Percentiles rank a stretch among this genome's conserved stretches.
phyloP scores from a whole-genome alignment of 2,329 filamentous ascomycete genomes.

The Ascochyta rabiei region DNA sequence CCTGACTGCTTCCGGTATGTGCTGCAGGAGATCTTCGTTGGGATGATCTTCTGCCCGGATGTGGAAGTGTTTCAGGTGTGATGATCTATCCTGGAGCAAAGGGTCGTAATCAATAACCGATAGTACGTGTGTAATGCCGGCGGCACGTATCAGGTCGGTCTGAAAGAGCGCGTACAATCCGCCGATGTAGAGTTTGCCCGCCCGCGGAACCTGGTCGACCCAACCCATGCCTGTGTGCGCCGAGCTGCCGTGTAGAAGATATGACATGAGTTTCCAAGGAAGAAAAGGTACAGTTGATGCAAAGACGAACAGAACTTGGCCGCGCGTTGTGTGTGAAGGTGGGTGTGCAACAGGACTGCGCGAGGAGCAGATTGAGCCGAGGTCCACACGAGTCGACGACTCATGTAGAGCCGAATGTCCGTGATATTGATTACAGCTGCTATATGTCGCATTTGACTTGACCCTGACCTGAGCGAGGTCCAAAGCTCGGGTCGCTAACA shows the following conservation, averaged over 20 bases:
- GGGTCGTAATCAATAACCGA: constrained; percentile 44
- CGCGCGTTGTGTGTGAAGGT: too few relatives aligned
- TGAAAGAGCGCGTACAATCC: constrained; percentile 52
- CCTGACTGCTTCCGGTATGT: constrained; percentile 26
- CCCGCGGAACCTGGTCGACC: constrained; percentile 47
- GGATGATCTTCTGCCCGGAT: constrained; percentile 43
- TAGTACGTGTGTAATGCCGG: constrained; percentile 42
- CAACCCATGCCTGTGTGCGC: constrained; percentile 45
- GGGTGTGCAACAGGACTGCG: too few relatives aligned
- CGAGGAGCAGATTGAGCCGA: too few relatives aligned
- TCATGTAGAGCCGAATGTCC: too few relatives aligned
- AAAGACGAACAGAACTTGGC: too few relatives aligned
- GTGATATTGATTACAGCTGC: too few relatives aligned
- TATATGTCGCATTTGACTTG: too few relatives aligned
- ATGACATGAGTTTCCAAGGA: too few relatives aligned
- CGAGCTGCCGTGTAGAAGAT: constrained; percentile 40
- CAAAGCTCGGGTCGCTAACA: too few relatives aligned
- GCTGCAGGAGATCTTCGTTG: constrained; percentile 37
- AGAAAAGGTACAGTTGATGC: too few relatives aligned
- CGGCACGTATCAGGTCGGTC: constrained; percentile 41
- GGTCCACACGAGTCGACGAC: too few relatives aligned
- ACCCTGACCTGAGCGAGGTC: too few relatives aligned
- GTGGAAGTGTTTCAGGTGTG: constrained; percentile 38
- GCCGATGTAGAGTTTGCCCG: constrained; percentile 49
- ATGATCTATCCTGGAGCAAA: constrained; percentile 31